Percentiles rank a stretch among this genome's conserved stretches.
phyloP scores from a whole-genome alignment of 2,329 filamentous ascomycete genomes.

The Colletotrichum noveboracense region DNA sequence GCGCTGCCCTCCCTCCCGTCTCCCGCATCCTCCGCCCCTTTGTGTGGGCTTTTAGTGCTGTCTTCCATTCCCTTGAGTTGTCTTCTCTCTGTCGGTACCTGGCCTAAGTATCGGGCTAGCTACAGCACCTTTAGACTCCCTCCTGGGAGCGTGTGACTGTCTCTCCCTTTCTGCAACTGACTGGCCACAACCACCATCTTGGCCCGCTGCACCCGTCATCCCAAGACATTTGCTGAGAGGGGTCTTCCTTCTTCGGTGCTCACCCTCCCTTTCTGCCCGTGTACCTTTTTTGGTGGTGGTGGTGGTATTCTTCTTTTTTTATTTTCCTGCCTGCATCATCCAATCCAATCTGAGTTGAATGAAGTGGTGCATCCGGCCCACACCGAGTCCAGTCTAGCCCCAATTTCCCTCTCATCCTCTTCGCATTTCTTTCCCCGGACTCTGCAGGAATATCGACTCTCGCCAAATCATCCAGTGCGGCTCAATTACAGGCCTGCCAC shows the following conservation, averaged over 20 bases:
- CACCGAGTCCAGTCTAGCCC: not conserved
- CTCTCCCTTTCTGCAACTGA: not conserved
- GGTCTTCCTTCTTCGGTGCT: not conserved
- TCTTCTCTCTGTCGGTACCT: not conserved
- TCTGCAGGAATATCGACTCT: not conserved
- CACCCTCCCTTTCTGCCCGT: not conserved
- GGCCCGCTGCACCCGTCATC: not conserved
- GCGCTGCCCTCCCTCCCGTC: not conserved
- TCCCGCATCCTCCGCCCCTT: not conserved
- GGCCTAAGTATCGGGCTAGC: not conserved
- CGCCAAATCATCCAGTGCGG: conserved; percentile 2
- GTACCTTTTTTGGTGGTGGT: not conserved
- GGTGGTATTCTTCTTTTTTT: not conserved
- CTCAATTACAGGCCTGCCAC: not conserved
- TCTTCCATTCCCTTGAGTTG: not conserved
- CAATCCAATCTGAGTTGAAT: conserved; percentile 4
- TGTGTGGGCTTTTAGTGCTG: not conserved
- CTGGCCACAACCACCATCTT: not conserved
- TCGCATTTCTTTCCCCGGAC: conserved; percentile 11
- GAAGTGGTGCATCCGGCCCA: not conserved
- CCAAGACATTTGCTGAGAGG: not conserved
- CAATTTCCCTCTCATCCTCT: not conserved
- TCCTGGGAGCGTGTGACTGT: not conserved
- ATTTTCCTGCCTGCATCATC: not conserved
- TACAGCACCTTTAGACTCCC: not conserved